Conservation (phyloP, 306 rosid species). For the Cucurbita pepo region DNA sequence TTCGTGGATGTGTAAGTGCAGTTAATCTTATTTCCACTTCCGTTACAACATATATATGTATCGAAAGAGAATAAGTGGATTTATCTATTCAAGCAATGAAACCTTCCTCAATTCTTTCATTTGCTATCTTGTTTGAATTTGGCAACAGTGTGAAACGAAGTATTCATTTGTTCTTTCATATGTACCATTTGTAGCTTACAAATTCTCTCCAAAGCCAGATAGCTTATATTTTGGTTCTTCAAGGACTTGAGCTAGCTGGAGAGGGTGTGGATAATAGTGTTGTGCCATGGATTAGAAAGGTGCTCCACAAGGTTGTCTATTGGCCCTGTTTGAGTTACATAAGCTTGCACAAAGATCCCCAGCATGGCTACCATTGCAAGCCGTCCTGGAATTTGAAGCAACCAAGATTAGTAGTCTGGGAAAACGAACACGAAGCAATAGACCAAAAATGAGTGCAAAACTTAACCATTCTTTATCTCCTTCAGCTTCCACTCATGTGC, state of each 20-base stretch:
- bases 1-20: too few species aligned
- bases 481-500: conserved; percentile 77
- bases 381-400: conserved; percentile 32
- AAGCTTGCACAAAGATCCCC: conserved; percentile 82
- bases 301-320: conserved; percentile 83
- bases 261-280: conserved; percentile 61
- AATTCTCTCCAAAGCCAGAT: background rate
- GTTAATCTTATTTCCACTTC: too few species aligned
- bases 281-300: conserved; percentile 91
- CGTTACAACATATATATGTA: too few species aligned
- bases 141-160: background rate
- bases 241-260: conserved; percentile 31
- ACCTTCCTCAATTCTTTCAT: background rate
- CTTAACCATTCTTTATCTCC: conserved; percentile 79
- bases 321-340: conserved; percentile 81
- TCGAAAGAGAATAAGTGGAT: background rate
- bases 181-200: background rate
- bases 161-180: background rate
- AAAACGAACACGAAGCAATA: background rate
- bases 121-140: background rate
- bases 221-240: background rate
- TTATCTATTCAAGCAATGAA: background rate
- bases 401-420: background rate
- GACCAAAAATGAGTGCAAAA: background rate
- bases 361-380: conserved; percentile 90